Evolutionary conservation across 2,329 filamentous ascomycete genomes (phyloP).

Genomic region (Aspergillus sp.): DNA sequence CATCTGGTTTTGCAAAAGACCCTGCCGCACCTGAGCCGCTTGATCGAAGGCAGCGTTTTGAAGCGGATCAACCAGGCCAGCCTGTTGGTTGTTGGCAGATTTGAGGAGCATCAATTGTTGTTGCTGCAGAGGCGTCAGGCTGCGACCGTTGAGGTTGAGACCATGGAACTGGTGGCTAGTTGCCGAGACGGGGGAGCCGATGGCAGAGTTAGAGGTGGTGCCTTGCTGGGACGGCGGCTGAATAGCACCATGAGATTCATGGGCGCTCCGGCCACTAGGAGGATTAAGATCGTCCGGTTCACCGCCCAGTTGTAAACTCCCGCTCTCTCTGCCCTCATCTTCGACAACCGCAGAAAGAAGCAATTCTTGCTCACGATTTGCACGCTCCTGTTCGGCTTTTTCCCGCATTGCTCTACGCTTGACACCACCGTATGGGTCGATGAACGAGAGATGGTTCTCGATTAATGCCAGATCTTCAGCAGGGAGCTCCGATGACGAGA

Average conservation of each 20-base stretch:
- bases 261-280: constrained; percentile 38
- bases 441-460: constrained; percentile 62
- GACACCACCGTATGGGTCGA: constrained; percentile 72
- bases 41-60: constrained; percentile 32
- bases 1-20: constrained; percentile 39
- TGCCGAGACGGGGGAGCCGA: constrained; percentile 35
- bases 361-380: constrained; percentile 47
- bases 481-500: constrained; percentile 40
- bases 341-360: constrained; percentile 44
- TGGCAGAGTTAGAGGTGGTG: constrained; percentile 35
- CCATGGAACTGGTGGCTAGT: constrained; percentile 41
- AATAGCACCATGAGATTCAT: constrained; percentile 57
- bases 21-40: constrained; percentile 36
- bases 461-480: constrained; percentile 46
- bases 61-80: constrained; percentile 44
- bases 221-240: constrained; percentile 70
- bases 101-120: constrained; percentile 62
- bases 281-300: constrained; percentile 76
- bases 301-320: constrained; percentile 80
- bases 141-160: constrained; percentile 58
- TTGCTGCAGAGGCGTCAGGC: constrained; percentile 73
- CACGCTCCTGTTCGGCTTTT: constrained; percentile 55
- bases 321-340: constrained; percentile 73
- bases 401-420: constrained; percentile 72
- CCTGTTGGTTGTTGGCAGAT: constrained; percentile 50